Conservation (phyloP, 148 eudicot species). For the Dianthus caryophyllus region DNA sequence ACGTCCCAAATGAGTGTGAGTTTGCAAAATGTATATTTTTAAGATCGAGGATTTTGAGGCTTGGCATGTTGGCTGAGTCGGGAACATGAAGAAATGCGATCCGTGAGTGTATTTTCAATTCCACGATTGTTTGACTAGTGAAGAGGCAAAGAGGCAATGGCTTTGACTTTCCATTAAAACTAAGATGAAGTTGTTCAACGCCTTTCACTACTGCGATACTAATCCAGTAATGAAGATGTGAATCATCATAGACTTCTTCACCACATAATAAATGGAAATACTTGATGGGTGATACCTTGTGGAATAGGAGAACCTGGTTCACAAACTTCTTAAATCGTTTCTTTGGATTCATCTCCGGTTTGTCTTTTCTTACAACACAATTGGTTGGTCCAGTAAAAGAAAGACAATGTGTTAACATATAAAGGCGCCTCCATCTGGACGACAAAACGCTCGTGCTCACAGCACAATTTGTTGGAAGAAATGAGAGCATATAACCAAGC, state of each 20-base stretch:
- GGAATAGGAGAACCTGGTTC: not conserved
- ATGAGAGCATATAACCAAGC: not conserved
- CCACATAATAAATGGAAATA: not conserved
- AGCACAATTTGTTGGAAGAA: not conserved
- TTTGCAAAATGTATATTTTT: not conserved
- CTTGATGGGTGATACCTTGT: constrained; percentile 8
- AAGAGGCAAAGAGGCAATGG: constrained; percentile 1
- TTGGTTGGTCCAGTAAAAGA: not conserved
- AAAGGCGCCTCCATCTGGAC: not conserved
- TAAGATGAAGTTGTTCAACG: not conserved
- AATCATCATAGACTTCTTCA: not conserved
- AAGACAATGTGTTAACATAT: not conserved
- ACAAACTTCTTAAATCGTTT: not conserved
- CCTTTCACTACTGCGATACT: not conserved
- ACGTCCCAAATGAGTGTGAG: not conserved
- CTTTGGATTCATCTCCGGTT: not conserved
- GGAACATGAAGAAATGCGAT: not conserved
- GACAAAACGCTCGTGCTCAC: not conserved
- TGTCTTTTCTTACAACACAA: too few relatives aligned
- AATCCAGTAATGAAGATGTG: not conserved
- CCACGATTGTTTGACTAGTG: not conserved
- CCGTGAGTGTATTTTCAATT: not conserved
- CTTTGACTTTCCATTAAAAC: not conserved
- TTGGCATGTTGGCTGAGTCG: not conserved
- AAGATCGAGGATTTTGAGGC: not conserved